Evolutionary conservation across 495 filamentous ascomycete genomes (phyloP).

Genomic region (Penicillium simplicissimum): DNA sequence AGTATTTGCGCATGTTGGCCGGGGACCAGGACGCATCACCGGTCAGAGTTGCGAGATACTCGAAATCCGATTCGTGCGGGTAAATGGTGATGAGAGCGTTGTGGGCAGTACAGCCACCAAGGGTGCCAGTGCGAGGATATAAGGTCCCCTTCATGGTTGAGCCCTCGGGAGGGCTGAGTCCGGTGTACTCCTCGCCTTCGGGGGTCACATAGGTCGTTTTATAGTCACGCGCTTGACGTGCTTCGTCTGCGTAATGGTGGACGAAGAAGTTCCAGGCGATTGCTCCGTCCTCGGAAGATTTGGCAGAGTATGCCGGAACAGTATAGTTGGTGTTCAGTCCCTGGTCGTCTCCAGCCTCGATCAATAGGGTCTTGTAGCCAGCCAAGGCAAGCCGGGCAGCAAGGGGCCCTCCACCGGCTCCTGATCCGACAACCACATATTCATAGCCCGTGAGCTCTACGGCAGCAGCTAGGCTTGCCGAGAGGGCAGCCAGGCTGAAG

Average conservation of each 20-base stretch:
- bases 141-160: conserved; percentile 43
- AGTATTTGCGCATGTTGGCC: conserved; percentile 47
- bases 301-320: conserved; percentile 41
- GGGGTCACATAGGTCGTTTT: conserved; percentile 48
- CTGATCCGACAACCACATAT: conserved; percentile 67
- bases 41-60: conserved; percentile 44
- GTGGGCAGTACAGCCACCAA: conserved; percentile 50
- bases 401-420: conserved; percentile 64
- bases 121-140: conserved; percentile 49
- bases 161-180: conserved; percentile 39
- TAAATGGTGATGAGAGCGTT: conserved; percentile 49
- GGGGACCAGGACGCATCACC: conserved; percentile 46
- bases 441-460: conserved; percentile 51
- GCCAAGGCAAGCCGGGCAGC: conserved; percentile 61
- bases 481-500: conserved; percentile 10
- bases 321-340: conserved; percentile 41
- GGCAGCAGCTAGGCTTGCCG: conserved; percentile 28
- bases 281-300: conserved; percentile 40
- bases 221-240: conserved; percentile 40
- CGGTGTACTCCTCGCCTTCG: conserved; percentile 39
- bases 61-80: conserved; percentile 49
- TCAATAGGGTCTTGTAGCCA: conserved; percentile 58
- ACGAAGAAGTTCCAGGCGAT: conserved; percentile 52
- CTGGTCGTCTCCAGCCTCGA: conserved; percentile 66
- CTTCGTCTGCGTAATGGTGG: conserved; percentile 44